phyloP scores from a whole-genome alignment of 2,329 filamentous ascomycete genomes.

The Albifimbria verrucaria region DNA sequence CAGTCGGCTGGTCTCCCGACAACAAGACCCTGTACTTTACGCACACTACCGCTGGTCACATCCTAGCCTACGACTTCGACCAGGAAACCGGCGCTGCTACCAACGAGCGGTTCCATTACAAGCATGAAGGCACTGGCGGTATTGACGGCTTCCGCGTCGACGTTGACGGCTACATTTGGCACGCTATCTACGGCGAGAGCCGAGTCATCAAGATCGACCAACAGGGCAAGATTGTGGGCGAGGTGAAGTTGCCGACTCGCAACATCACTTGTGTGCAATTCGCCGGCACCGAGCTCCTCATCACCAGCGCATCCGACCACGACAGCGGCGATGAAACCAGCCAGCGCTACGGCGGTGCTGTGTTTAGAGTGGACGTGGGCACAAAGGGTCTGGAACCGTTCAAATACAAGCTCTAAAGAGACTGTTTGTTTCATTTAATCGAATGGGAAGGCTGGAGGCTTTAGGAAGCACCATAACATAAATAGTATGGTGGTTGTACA shows the following conservation, averaged over 20 bases:
- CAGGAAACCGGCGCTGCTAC: constrained; percentile 58
- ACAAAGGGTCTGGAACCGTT: constrained; percentile 61
- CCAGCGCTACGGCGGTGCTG: constrained; percentile 61
- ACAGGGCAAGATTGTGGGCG: constrained; percentile 66
- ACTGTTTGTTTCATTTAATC: too few relatives aligned
- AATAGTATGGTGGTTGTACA: too few relatives aligned
- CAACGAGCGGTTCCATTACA: constrained; percentile 71
- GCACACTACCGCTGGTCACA: constrained; percentile 67
- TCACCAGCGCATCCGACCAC: constrained; percentile 72
- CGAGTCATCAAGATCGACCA: constrained; percentile 73
- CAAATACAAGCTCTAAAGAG: constrained; percentile 55
- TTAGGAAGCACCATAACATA: too few relatives aligned
- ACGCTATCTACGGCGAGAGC: constrained; percentile 76
- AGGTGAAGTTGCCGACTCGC: constrained; percentile 72
- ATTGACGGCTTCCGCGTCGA: constrained; percentile 88
- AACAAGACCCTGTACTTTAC: constrained; percentile 77
- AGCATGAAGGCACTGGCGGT: constrained; percentile 60
- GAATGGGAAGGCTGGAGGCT: too few relatives aligned
- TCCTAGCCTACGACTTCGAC: constrained; percentile 75
- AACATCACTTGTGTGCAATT: constrained; percentile 82
- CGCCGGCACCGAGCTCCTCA: constrained; percentile 69
- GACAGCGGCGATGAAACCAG: constrained; percentile 59
- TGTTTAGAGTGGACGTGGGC: constrained; percentile 78
- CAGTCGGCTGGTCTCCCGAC: constrained; percentile 74
- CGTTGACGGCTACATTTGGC: constrained; percentile 82